Percentiles rank a stretch among this genome's conserved stretches.
Conservation (phyloP, 331 rosid genomes). For the Erythrophleum ivorense region DNA sequence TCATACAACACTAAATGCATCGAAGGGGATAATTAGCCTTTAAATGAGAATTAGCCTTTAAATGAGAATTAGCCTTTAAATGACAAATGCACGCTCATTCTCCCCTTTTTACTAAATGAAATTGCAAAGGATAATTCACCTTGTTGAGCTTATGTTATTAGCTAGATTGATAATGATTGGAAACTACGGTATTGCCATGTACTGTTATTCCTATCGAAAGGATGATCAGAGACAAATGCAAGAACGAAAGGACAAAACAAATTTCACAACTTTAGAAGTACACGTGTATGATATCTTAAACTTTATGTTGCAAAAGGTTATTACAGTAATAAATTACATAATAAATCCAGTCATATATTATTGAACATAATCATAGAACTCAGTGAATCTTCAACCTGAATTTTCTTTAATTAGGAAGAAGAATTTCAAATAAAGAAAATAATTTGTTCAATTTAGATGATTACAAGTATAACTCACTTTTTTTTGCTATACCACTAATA, state of each 20-base stretch:
- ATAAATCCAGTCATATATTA: not conserved
- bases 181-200: not conserved
- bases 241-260: not conserved
- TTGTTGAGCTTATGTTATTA: not conserved
- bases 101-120: not conserved
- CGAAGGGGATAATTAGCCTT: not conserved
- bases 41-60: not conserved
- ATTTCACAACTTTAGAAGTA: not conserved
- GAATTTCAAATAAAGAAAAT: not conserved
- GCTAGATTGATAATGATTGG: not conserved
- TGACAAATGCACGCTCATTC: not conserved
- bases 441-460: slow-evolving; percentile 35
- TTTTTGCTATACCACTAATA: slow-evolving; percentile 24
- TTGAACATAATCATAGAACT: not conserved
- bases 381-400: not conserved
- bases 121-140: not conserved
- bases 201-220: not conserved
- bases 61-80: not conserved
- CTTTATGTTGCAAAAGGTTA: not conserved
- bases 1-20: too few species aligned
- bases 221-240: not conserved
- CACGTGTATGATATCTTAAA: not conserved
- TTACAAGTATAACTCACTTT: slow-evolving; percentile 20
- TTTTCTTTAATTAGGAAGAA: slow-evolving; percentile 13
- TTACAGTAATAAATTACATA: not conserved